Conservation (phyloP, 192 early-diverging fungal genomes). For the Entomortierella beljakovae region DNA sequence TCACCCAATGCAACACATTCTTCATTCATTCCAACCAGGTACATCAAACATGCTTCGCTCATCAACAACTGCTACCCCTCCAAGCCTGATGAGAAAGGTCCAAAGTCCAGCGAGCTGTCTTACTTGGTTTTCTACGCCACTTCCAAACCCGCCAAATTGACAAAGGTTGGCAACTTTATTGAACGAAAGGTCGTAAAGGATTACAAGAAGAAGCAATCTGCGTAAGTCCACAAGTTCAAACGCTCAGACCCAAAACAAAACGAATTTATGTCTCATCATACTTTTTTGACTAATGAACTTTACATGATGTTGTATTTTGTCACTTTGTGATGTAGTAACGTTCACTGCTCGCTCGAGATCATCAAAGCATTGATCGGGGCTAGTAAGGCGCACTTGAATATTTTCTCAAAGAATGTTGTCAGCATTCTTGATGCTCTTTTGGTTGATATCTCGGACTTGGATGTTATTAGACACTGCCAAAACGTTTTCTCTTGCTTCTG, state of each 20-base stretch:
- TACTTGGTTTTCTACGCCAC: constrained; percentile 90
- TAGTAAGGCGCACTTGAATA: constrained; percentile 80
- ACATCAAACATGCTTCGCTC: constrained; percentile 81
- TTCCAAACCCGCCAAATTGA: constrained; percentile 88
- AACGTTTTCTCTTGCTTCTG: constrained; percentile 77
- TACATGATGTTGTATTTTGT: too few relatives aligned
- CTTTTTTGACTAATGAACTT: background rate
- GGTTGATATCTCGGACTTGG: constrained; percentile 45
- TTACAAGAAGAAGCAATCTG: constrained; percentile 64
- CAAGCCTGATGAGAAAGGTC: constrained; percentile 71
- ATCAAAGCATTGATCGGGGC: constrained; percentile 75
- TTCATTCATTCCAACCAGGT: constrained; percentile 60
- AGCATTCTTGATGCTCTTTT: constrained; percentile 66
- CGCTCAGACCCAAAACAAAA: background rate
- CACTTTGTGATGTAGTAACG: constrained; percentile 63
- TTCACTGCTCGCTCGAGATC: constrained; percentile 78
- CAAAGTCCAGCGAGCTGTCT: constrained; percentile 85
- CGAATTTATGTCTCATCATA: too few relatives aligned
- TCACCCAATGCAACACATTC: constrained; percentile 45
- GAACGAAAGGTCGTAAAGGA: constrained; percentile 78
- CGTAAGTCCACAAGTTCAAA: constrained; percentile 59
- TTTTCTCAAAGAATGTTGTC: constrained; percentile 86
- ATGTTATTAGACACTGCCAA: constrained; percentile 49
- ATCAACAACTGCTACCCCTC: constrained; percentile 82
- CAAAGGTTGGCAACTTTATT: constrained; percentile 89